Percentiles rank a stretch among this genome's conserved stretches.
Conservation (phyloP, 2,329 filamentous ascomycete species). For the Tricladium varicosporioides region DNA sequence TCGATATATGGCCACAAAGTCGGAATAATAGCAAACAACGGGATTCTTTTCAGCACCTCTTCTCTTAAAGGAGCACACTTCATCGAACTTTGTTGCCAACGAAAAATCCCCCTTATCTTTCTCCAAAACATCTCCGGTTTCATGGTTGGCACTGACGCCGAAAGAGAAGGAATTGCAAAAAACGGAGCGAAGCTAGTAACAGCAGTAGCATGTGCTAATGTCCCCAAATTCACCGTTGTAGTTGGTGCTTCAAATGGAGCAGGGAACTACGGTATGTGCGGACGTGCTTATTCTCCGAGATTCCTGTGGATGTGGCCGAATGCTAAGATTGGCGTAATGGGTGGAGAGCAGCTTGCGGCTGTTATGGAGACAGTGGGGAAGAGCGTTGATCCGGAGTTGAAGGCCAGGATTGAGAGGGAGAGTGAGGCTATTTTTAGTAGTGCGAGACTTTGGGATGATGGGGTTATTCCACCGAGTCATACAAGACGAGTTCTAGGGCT, state of each 20-base stretch:
- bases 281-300: constrained; percentile 84
- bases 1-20: constrained; percentile 86
- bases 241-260: constrained; percentile 92
- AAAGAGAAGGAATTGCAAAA: constrained; percentile 94
- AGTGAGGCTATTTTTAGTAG: constrained; percentile 87
- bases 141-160: constrained; percentile 93
- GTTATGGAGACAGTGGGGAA: constrained; percentile 96
- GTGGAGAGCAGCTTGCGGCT: constrained; percentile 81
- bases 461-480: constrained; percentile 75
- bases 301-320: constrained; percentile 98
- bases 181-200: constrained; percentile 97
- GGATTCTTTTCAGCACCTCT: constrained; percentile 87
- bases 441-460: constrained; percentile 86
- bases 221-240: constrained; percentile 96
- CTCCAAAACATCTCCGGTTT: constrained; percentile 97
- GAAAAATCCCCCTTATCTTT: constrained; percentile 86
- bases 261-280: constrained; percentile 98
- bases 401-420: constrained; percentile 82
- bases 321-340: constrained; percentile 95
- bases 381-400: constrained; percentile 75
- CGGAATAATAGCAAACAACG: constrained; percentile 93
- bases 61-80: constrained; percentile 95
- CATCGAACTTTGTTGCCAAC: constrained; percentile 89
- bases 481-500: constrained; percentile 71
- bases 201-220: constrained; percentile 88